A percentile compares a stretch with the other conserved stretches of the same genome.
Evolutionary conservation across 176 grass and related monocot species (phyloP).

Genomic region (Phoenix dactylifera): DNA sequence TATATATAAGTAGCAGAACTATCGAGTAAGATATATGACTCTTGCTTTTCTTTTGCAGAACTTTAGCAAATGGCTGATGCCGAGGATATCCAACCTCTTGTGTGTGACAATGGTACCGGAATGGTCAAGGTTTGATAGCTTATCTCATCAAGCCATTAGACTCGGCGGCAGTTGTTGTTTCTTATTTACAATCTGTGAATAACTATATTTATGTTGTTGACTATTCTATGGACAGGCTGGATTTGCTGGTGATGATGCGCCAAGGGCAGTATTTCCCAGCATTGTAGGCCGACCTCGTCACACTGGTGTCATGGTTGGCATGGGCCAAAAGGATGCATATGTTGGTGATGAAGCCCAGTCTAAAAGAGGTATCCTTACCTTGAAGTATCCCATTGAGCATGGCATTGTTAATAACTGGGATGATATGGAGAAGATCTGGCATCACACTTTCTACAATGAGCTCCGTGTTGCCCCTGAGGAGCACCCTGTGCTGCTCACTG

Average conservation of each 20-base stretch:
- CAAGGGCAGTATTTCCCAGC: conserved; percentile 80
- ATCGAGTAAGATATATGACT: neutral
- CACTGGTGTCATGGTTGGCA: conserved; percentile 89
- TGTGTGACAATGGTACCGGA: conserved; percentile 88
- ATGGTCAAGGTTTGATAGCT: conserved; percentile 67
- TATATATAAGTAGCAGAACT: no score
- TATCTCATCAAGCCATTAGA: no score
- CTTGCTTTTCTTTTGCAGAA: conserved; percentile 9
- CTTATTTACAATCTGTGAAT: neutral
- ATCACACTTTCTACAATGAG: conserved; percentile 88
- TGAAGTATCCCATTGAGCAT: conserved; percentile 86
- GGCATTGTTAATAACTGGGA: conserved; percentile 85
- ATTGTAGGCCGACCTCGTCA: conserved; percentile 83
- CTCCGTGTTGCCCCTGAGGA: conserved; percentile 79
- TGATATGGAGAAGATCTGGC: conserved; percentile 95
- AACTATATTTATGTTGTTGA: neutral
- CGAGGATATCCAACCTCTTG: conserved; percentile 71
- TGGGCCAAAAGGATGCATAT: conserved; percentile 91
- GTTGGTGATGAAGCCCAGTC: conserved; percentile 87
- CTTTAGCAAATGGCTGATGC: conserved; percentile 52
- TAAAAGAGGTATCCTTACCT: conserved; percentile 73
- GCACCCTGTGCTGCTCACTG: conserved; percentile 64
- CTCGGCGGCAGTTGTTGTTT: no score
- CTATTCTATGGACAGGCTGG: conserved; percentile 36
- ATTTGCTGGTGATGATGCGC: conserved; percentile 86